These are phyloP conservation scores for Fusarium lyarnte DNA, from an alignment of 2,329 filamentous ascomycete species.

Conservation along the genomic window DNA sequence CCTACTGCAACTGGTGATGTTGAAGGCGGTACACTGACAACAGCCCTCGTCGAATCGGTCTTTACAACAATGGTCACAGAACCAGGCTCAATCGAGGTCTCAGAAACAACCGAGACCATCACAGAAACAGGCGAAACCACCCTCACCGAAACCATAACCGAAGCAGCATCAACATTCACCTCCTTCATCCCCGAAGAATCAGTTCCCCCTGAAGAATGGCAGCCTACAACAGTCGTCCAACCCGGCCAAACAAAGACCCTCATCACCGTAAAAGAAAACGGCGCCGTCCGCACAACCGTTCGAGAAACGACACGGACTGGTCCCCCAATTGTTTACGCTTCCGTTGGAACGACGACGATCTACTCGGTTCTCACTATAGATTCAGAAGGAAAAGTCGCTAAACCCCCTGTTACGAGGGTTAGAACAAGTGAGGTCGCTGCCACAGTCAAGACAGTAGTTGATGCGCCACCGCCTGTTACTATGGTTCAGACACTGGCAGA, in stretches of 20 bases:
- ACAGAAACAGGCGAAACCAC: conserved; percentile 10
- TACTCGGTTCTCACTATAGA: conserved; percentile 28
- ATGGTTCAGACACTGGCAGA: conserved; percentile 24
- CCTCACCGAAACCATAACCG: not conserved
- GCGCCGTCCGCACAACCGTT: conserved; percentile 7
- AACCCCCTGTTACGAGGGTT: conserved; percentile 16
- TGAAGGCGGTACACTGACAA: conserved; percentile 11
- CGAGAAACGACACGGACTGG: conserved; percentile 14
- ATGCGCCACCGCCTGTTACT: conserved; percentile 3
- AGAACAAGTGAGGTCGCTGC: conserved; percentile 22
- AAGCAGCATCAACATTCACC: not conserved
- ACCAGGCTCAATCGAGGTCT: conserved; percentile 3
- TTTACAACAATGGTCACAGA: conserved; percentile 22
- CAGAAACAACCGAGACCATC: not conserved
- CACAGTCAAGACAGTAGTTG: conserved; percentile 29
- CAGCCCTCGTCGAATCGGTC: conserved; percentile 19
- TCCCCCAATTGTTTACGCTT: conserved; percentile 19
- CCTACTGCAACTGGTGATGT: not conserved
- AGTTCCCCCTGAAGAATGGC: not conserved
- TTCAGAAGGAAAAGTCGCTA: conserved; percentile 5
- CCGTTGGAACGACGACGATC: conserved; percentile 28
- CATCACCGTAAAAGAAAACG: conserved; percentile 1
- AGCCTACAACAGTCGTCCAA: not conserved
- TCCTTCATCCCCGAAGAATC: not conserved
- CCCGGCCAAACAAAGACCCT: conserved; percentile 2